Percentiles rank a stretch among this genome's conserved stretches.
These are phyloP conservation scores for Oryza meridionalis DNA, from an alignment of 176 grass and related monocot genomes.

Conservation along the genomic window DNA sequence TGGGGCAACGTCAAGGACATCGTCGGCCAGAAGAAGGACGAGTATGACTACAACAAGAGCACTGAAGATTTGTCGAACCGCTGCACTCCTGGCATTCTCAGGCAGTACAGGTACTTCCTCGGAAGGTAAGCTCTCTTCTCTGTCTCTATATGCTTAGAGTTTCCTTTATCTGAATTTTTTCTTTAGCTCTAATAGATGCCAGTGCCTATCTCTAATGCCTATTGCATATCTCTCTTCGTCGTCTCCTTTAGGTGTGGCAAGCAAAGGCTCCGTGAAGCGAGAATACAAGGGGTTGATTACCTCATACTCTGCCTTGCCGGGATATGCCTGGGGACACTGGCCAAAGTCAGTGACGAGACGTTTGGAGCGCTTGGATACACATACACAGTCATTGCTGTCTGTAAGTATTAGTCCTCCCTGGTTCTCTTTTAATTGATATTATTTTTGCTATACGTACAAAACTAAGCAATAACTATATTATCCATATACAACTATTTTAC, in stretches of 20 bases:
- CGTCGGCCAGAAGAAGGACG: slow-evolving; percentile 58
- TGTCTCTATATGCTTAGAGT: neutral
- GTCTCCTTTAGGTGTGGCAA: slow-evolving; percentile 60
- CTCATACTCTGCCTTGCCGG: slow-evolving; percentile 77
- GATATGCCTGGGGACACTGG: slow-evolving; percentile 79
- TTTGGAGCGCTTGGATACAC: slow-evolving; percentile 79
- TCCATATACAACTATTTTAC: no score
- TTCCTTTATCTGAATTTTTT: neutral
- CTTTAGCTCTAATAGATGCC: neutral
- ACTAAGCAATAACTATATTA: no score
- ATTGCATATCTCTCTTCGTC: neutral
- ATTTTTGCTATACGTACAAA: no score
- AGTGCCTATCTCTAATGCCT: neutral
- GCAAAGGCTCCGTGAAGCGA: slow-evolving; percentile 74
- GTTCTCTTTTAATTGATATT: no score
- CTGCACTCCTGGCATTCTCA: slow-evolving; percentile 65
- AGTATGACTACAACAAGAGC: slow-evolving; percentile 66
- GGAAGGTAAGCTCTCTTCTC: slow-evolving; percentile 64
- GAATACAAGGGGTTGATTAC: slow-evolving; percentile 73
- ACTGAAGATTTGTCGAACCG: slow-evolving; percentile 68
- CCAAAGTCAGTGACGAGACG: slow-evolving; percentile 79
- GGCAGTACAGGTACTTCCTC: slow-evolving; percentile 78
- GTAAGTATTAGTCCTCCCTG: slow-evolving; percentile 46
- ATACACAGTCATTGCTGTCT: slow-evolving; percentile 84
- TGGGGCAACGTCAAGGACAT: slow-evolving; percentile 72